Conservation (phyloP, 306 rosid genomes). For the Fagus sylvatica region DNA sequence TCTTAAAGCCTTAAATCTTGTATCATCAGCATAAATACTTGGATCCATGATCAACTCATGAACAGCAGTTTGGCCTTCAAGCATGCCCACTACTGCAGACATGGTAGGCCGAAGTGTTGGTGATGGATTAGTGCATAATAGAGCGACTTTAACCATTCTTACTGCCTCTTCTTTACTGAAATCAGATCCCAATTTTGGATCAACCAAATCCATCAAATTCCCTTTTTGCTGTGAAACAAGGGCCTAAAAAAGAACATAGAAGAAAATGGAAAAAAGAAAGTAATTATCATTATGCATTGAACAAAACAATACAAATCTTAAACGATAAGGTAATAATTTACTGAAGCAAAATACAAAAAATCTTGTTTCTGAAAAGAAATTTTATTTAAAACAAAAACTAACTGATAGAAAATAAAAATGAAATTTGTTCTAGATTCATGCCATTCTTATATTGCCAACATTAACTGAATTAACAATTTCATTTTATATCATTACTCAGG, state of each 20-base stretch:
- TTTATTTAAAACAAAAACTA: no score
- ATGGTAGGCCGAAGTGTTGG: slow-evolving; percentile 57
- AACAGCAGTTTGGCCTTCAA: slow-evolving; percentile 47
- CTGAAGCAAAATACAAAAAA: no score
- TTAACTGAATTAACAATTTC: no score
- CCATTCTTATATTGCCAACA: no score
- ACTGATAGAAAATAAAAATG: neutral
- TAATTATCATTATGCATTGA: neutral
- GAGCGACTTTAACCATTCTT: slow-evolving; percentile 50
- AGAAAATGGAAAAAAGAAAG: neutral
- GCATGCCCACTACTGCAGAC: slow-evolving; percentile 72
- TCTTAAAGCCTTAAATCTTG: slow-evolving; percentile 42
- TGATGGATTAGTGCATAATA: slow-evolving; percentile 49
- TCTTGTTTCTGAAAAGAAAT: no score
- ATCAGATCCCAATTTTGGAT: slow-evolving; percentile 47
- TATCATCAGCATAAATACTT: slow-evolving; percentile 32
- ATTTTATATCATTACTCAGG: no score
- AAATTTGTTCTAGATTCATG: neutral
- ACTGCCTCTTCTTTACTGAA: slow-evolving; percentile 46
- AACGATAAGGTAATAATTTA: no score
- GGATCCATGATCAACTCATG: slow-evolving; percentile 38
- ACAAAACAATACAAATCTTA: no score
- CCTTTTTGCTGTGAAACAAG: slow-evolving; percentile 35
- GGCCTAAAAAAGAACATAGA: slow-evolving; percentile 8
- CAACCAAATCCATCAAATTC: slow-evolving; percentile 50